Evolutionary conservation across 768 basidiomycete genomes (phyloP).

Genomic region (Nevesoporus exiguus): DNA sequence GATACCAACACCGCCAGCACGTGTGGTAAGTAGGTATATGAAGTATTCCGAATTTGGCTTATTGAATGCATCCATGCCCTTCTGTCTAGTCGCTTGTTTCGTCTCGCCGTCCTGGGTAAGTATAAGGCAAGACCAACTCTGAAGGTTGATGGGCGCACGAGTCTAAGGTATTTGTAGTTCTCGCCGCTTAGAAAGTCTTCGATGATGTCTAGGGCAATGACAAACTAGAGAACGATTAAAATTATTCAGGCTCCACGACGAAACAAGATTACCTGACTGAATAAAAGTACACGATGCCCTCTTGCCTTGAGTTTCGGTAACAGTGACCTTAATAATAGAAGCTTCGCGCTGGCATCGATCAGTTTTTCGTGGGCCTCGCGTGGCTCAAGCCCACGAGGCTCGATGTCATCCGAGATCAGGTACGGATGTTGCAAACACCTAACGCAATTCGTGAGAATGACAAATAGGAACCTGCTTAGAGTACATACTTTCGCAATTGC

Average conservation of each 20-base stretch:
- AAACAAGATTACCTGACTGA: slow-evolving; percentile 68
- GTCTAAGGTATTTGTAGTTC: slow-evolving; percentile 70
- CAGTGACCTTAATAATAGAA: slow-evolving; percentile 70
- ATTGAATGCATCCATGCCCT: slow-evolving; percentile 94
- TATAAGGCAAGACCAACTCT: slow-evolving; percentile 5
- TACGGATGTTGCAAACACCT: slow-evolving; percentile 94
- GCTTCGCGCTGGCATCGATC: slow-evolving; percentile 81
- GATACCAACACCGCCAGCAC: slow-evolving; percentile 92
- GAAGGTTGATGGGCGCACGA: slow-evolving; percentile 44
- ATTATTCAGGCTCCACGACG: background rate
- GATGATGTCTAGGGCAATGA: slow-evolving; percentile 79
- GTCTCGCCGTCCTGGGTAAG: slow-evolving; percentile 79
- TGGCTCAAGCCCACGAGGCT: slow-evolving; percentile 56
- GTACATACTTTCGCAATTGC: slow-evolving; percentile 77
- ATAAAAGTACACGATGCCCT: slow-evolving; percentile 86
- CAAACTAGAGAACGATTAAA: slow-evolving; percentile 53
- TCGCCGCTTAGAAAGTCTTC: slow-evolving; percentile 89
- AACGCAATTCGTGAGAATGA: background rate
- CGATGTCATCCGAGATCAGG: slow-evolving; percentile 75
- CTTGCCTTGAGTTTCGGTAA: slow-evolving; percentile 81
- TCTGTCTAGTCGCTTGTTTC: slow-evolving; percentile 81
- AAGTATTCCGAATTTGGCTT: slow-evolving; percentile 81
- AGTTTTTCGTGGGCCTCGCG: slow-evolving; percentile 73
- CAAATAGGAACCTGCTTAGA: background rate
- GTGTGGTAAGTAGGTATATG: slow-evolving; percentile 87